Conservation (phyloP, 176 grass and related monocot genomes). For the Alopecurus myosuroides region DNA sequence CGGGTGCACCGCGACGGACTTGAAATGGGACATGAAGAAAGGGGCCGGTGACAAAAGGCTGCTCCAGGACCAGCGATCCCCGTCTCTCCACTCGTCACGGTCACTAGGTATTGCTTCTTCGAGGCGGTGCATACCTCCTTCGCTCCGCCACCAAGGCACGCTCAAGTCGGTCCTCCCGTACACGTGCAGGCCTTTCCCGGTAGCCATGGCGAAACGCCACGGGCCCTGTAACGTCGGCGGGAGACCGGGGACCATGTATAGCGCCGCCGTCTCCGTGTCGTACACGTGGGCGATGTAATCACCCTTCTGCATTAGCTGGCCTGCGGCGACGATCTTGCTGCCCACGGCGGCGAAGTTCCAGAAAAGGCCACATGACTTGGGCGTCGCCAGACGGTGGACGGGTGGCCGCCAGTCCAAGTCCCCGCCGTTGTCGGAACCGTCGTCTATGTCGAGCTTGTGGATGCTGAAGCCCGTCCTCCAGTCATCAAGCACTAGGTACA, state of each 20-base stretch:
- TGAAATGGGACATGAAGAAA: background rate
- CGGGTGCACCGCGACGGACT: background rate
- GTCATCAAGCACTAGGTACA: background rate
- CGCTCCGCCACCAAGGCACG: too few relatives aligned
- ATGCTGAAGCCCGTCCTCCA: constrained; percentile 8
- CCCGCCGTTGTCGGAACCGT: background rate
- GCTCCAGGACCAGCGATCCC: background rate
- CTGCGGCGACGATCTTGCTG: background rate
- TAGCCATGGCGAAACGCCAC: background rate
- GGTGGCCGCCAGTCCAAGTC: background rate
- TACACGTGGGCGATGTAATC: background rate
- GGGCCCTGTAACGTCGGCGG: background rate
- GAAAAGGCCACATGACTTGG: too few relatives aligned
- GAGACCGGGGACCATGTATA: too few relatives aligned
- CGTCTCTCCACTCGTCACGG: background rate
- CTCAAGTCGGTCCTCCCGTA: too few relatives aligned
- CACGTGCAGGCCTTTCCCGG: background rate
- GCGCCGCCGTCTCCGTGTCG: background rate
- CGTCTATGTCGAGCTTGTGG: background rate
- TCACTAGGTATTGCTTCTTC: background rate
- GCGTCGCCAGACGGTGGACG: background rate
- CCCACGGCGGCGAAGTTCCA: background rate
- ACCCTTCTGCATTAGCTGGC: too few relatives aligned
- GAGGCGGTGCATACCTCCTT: background rate
- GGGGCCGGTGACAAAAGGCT: background rate